Conservation (phyloP, 495 filamentous ascomycete genomes). For the Hyaloscypha hepaticicola region DNA sequence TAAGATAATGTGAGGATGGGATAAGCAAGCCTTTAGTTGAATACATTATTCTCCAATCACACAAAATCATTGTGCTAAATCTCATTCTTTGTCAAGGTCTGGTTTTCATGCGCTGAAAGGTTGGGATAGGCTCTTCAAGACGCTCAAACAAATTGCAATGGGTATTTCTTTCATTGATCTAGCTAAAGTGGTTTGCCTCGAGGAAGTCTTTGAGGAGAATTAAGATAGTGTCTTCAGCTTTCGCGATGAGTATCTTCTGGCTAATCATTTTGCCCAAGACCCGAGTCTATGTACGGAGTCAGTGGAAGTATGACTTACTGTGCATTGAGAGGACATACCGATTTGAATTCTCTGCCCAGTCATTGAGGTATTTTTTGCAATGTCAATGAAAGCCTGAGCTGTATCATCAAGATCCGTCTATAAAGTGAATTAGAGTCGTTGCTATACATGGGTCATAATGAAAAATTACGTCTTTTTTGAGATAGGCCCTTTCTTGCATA, state of each 20-base stretch:
- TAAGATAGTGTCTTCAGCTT: neutral
- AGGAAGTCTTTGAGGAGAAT: neutral
- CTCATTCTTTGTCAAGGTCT: no score
- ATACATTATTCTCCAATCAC: no score
- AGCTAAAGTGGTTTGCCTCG: neutral
- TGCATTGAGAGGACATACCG: conserved; percentile 36
- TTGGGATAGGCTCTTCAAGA: no score
- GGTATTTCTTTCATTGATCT: neutral
- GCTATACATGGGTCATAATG: neutral
- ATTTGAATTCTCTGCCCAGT: conserved; percentile 55
- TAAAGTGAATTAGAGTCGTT: conserved; percentile 20
- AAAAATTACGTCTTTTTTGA: conserved; percentile 45
- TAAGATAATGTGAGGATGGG: no score
- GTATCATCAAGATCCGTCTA: conserved; percentile 56
- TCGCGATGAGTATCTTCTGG: neutral
- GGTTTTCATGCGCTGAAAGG: no score
- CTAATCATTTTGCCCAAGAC: conserved; percentile 5
- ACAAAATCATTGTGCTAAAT: no score
- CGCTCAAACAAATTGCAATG: no score
- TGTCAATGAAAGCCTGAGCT: conserved; percentile 50
- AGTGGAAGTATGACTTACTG: neutral
- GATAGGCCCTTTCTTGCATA: conserved; percentile 38
- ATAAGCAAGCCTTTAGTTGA: no score
- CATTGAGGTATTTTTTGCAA: conserved; percentile 58
- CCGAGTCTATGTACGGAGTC: neutral